Evolutionary conservation across 345 rosid species (phyloP), one percentile per base, ranked within the genome.

Genomic region (Murraya paniculata): DNA sequence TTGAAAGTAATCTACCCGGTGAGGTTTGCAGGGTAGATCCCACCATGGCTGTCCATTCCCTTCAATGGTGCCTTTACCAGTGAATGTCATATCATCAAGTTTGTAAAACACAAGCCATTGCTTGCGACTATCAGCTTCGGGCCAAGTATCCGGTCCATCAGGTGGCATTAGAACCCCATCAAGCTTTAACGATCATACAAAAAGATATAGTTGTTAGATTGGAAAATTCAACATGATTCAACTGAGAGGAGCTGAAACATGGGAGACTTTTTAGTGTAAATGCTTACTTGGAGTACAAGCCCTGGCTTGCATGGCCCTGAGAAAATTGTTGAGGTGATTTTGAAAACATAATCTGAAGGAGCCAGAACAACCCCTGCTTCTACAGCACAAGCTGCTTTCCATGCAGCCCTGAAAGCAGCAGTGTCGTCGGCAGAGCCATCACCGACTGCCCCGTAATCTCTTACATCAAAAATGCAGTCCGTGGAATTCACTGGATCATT

Each of bases 1-100:
- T 65, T 35, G 61, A 14, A 48, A 50, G 35, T 60, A 33, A 77
- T 24, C 56, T 92, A 96, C 99, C 91, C 97, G 81, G 84, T 94
- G 98, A 25, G 99, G 99, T 77, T 96, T 96, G 91, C 99, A 94
- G 73, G 99, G 99, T 61, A 96, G 89, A 50, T 96, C 97, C 99
- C 99, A 96, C 99, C 99, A 96, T 67, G 91, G 86, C 83, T 88
- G 93, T 64, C 98, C 99, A 69, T 96, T 96, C 60, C 99, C 99
- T 89, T 96, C 98, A 33, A 96, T 86, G 78, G 94, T 90, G 55
- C 99, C 98, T 62, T 79, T 82, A 8, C 98, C 99, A 0, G 91
- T 82, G 81, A 96, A 84, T 28, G 88, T 91, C 85, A 96, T 72
- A 36, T 83, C 77, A 14, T 91, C 79, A 3, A 96, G 91, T 68